These are phyloP conservation scores for Plasmodium billcollinsi DNA, from an alignment of 169 alveolate species.

Conservation along the genomic window DNA sequence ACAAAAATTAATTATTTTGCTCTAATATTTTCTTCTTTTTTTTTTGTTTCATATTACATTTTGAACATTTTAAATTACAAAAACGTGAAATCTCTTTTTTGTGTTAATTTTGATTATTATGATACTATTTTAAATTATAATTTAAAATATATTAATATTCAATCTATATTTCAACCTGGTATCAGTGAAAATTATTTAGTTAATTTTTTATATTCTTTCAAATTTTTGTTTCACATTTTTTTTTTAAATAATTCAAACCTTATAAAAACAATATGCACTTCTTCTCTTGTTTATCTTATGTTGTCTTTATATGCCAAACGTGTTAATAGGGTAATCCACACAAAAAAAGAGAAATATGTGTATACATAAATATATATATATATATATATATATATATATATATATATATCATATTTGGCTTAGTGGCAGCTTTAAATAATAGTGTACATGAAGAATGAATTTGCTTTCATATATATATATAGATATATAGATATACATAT, in stretches of 20 bases:
- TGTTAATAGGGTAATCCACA: conserved; percentile 57
- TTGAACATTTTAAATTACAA: conserved; percentile 35
- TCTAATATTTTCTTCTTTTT: conserved; percentile 55
- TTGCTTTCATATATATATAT: not conserved
- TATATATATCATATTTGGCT: not conserved
- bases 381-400: not conserved
- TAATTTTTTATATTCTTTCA: conserved; percentile 44
- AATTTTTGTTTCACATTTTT: conserved; percentile 60
- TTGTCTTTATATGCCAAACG: conserved; percentile 60
- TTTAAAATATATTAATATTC: conserved; percentile 24
- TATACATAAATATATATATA: not conserved
- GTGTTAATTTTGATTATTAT: conserved; percentile 58
- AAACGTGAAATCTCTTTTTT: conserved; percentile 29
- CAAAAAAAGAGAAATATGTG: not conserved
- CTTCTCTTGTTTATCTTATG: conserved; percentile 18
- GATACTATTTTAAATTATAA: conserved; percentile 26
- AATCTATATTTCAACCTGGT: conserved; percentile 28
- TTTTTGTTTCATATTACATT: conserved; percentile 56
- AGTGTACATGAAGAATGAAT: not conserved
- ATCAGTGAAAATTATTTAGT: conserved; percentile 69
- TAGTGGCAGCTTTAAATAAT: not conserved
- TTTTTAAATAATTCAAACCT: conserved; percentile 45
- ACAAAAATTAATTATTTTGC: conserved; percentile 66
- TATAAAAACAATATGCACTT: conserved; percentile 35
- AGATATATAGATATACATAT: not conserved